phyloP scores from a whole-genome alignment of 768 basidiomycete species.

The Clavaria fumosa region DNA sequence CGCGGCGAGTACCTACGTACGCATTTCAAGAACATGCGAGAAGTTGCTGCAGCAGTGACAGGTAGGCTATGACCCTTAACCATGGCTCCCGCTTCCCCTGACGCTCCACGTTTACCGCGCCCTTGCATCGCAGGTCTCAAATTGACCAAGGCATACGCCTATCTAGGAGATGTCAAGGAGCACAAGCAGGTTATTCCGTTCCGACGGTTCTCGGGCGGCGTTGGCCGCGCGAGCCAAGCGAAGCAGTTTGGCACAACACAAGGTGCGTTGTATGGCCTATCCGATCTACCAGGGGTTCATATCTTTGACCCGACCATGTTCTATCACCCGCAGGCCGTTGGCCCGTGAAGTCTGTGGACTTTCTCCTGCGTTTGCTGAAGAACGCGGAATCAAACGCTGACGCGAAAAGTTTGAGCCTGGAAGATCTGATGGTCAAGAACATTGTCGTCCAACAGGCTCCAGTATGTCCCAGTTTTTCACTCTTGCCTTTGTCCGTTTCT shows the following conservation, averaged over 20 bases:
- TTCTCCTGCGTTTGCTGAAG: conserved; percentile 88
- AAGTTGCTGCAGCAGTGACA: conserved; percentile 88
- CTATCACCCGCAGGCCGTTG: conserved; percentile 86
- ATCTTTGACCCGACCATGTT: too few relatives aligned
- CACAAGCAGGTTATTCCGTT: conserved; percentile 97
- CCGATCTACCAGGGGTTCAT: too few relatives aligned
- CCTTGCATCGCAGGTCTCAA: conserved; percentile 69
- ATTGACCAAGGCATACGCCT: conserved; percentile 86
- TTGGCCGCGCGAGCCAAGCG: conserved; percentile 87
- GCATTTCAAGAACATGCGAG: conserved; percentile 99
- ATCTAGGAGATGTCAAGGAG: conserved; percentile 86
- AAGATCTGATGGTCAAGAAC: conserved; percentile 89
- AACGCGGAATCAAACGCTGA: conserved; percentile 99
- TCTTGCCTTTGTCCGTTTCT: conserved; percentile 4
- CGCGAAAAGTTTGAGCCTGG: conserved; percentile 87
- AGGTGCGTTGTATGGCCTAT: conserved; percentile 67
- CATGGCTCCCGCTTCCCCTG: not conserved
- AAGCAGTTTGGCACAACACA: conserved; percentile 95
- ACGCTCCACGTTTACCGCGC: not conserved
- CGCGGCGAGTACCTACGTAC: conserved; percentile 97
- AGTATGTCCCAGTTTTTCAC: conserved; percentile 33
- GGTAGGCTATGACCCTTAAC: conserved; percentile 32
- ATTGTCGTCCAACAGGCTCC: conserved; percentile 98
- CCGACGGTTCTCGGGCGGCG: conserved; percentile 89
- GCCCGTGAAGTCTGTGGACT: conserved; percentile 98